These are phyloP conservation scores for Myrica gale DNA, from an alignment of 306 rosid genomes.

Conservation along the genomic window DNA sequence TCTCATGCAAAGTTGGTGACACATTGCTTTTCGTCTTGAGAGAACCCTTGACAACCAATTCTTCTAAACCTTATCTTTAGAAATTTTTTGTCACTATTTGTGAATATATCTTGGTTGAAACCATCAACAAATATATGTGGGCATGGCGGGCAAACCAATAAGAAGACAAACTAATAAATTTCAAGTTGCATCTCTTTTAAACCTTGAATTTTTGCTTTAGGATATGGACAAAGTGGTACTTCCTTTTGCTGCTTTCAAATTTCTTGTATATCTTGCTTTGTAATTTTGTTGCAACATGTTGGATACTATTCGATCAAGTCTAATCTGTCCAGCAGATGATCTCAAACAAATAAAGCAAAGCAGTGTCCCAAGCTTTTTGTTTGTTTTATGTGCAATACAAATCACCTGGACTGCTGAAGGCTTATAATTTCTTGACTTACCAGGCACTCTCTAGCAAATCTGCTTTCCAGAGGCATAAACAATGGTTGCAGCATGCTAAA, in stretches of 20 bases:
- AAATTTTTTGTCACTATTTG: background rate
- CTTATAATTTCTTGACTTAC: constrained; percentile 27
- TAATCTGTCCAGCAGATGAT: background rate
- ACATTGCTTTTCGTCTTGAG: background rate
- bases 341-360: background rate
- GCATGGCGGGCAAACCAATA: background rate
- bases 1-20: background rate
- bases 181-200: background rate
- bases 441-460: constrained; percentile 98
- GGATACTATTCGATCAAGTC: background rate
- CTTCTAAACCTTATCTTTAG: background rate
- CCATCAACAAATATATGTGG: background rate
- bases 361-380: background rate
- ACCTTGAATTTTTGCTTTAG: background rate
- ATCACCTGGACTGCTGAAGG: constrained; percentile 5
- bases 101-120: background rate
- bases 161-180: background rate
- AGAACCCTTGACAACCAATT: background rate
- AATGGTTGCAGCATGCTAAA: constrained; percentile 98
- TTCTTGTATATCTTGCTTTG: background rate
- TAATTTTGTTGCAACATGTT: background rate
- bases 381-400: background rate
- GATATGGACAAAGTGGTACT: background rate
- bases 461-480: constrained; percentile 95
- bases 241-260: background rate